Evolutionary conservation across 768 basidiomycete genomes (phyloP).

Genomic region (Phallus indusiatus): DNA sequence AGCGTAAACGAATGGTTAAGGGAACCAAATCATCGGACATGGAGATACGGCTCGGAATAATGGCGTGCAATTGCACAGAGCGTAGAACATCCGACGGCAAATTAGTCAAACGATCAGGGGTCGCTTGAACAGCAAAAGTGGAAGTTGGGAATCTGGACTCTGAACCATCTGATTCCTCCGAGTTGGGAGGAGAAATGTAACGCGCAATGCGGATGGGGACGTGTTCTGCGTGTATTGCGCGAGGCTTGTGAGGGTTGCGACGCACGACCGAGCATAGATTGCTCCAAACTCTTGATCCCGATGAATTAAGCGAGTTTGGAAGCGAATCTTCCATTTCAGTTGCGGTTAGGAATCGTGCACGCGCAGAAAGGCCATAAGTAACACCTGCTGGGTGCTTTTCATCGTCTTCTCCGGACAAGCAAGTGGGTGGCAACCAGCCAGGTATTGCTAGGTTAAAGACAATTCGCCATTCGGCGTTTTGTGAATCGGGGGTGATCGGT

Average conservation of each 20-base stretch:
- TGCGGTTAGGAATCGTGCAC: conserved; percentile 40
- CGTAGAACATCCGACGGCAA: conserved; percentile 48
- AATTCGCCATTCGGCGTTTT: conserved; percentile 59
- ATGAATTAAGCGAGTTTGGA: conserved; percentile 35
- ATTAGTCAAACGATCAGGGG: conserved; percentile 5
- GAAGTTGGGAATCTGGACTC: conserved; percentile 33
- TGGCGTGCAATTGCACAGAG: conserved; percentile 55
- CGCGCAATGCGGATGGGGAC: conserved; percentile 42
- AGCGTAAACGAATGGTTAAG: conserved; percentile 48
- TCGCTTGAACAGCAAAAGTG: conserved; percentile 3
- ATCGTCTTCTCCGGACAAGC: conserved; percentile 31
- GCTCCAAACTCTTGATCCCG: conserved; percentile 5
- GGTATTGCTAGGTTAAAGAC: conserved; percentile 79
- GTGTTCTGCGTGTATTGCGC: conserved; percentile 29
- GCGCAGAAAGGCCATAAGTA: conserved; percentile 58
- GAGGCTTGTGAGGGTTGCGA: conserved; percentile 26
- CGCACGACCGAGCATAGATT: conserved; percentile 50
- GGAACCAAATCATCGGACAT: conserved; percentile 40
- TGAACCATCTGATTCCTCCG: not conserved
- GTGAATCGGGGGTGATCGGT: conserved; percentile 59
- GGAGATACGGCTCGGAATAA: conserved; percentile 47
- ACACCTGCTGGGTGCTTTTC: conserved; percentile 39
- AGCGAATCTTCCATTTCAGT: conserved; percentile 32
- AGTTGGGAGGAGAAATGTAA: conserved; percentile 9
- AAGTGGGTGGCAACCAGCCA: conserved; percentile 71